Base-by-base conservation (phyloP, 73 alveolate genomes). In the Urostyla sp. region DNA sequence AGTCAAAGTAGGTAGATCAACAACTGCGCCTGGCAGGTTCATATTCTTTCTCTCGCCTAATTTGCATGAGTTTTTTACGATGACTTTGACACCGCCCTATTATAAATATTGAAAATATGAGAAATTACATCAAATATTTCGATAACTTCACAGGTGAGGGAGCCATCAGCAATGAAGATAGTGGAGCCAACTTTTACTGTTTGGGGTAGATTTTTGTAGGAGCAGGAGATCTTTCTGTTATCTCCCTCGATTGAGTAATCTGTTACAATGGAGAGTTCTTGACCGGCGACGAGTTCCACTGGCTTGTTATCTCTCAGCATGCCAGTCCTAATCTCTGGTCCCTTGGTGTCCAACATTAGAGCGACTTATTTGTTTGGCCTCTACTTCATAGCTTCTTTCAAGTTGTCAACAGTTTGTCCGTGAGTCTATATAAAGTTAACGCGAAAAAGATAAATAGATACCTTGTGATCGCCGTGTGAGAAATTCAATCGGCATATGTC, bases 311-410 rank as follows among this genome's bases (percentile, higher is more conserved):
- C 97, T 60, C 83, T 75, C 28, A 92, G 81, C 72, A 80, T 54
- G 35, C 99, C 99, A 1, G 98, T 94, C 67, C 99, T 59, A 85
- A 96, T 91, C 81, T 96, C 99, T 0, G 99, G 99, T 30, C 99
- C 99, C 90, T 94, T 94, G 7, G 99, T 96, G 58, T 93, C 98
- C 73, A 95, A 91, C 76, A 95, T 61, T 53, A 95, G 69, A 34
- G 98, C 99, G 45, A 94, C 87, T 26, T 92, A 75, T 60, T 84
- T 91, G 49, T 87, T 91, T 6, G 96, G 96, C 45, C 97, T 85
- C 85, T 78, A 87, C 88, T 89, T 95, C 75, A 81, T 56, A 18
- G 99, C 99, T 76, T 93, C 98, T 46, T 92, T 84, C 48, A 95
- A 40, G n/a, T 61, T 85, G 28, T 69, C 92, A 5, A 92, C 90